Base-by-base conservation (phyloP, 129 eudicot genomes). In the Daucus carota region DNA sequence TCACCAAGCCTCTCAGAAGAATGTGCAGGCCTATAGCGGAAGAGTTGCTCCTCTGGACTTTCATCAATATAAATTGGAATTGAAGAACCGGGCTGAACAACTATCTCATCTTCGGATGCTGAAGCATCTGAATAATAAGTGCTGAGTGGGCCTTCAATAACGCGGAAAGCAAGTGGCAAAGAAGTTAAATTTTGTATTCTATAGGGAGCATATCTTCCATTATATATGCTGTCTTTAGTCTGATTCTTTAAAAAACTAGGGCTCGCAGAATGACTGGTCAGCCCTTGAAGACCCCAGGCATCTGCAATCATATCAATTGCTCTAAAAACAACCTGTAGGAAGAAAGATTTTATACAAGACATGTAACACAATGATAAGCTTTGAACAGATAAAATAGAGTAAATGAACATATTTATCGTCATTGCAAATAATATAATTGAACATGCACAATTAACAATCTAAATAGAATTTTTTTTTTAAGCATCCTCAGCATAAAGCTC, bases 151-250 rank as follows among this genome's bases (percentile, higher is more conserved):
- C 86, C 93, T 86, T 85, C 81, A 73, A 78, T 83, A 82, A 91
- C 86, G 70, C 75, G 76, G 73, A 91, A 94, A 33, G 83, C 77
- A 28, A 95, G 85, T 76, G 99, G 97, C 77, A 91, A 81, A 8
- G 99, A 91, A 76, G 99, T 91, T 80, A 91, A 75, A 76, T 95
- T 95, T 76, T 89, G 92, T 24, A 95, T 81, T 52, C 90, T 81
- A 82, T 95, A 95, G 40, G 99, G 97, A 73, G 97, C 92, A 68
- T 85, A 89, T 84, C 88, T 86, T 81, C 86, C 82, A 17, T 82
- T 71, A 63, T 79, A 82, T 69, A 81, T 78, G 73, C 70, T 84
- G 76, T 85, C 90, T 34, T 66, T 50, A 60, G 76, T 79, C 76
- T 80, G 84, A 74, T 66, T 73, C 76, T 63, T 78, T 26, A 81